Evolutionary conservation across 169 alveolate species (phyloP).

Genomic region (Fabrea salina): DNA sequence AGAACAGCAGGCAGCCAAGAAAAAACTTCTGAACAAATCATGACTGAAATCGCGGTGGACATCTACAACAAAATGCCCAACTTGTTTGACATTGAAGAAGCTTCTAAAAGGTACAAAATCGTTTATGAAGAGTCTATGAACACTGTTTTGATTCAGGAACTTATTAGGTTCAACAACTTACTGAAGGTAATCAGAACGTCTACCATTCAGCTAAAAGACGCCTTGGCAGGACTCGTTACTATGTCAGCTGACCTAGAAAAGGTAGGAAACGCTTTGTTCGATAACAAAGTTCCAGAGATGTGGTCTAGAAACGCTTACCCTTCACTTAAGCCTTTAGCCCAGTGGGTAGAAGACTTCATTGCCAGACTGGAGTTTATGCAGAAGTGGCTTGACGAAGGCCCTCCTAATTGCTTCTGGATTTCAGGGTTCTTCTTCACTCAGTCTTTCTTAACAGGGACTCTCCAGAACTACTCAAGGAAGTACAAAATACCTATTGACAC

Average conservation of each 20-base stretch:
- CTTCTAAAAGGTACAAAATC: constrained; percentile 79
- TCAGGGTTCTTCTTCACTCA: constrained; percentile 90
- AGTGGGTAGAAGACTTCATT: constrained; percentile 82
- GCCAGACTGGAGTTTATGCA: constrained; percentile 82
- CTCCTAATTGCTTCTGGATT: constrained; percentile 87
- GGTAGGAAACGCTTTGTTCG: constrained; percentile 68
- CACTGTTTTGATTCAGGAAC: constrained; percentile 88
- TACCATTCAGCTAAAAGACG: constrained; percentile 70
- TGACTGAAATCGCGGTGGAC: constrained; percentile 68
- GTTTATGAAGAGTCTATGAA: constrained; percentile 87
- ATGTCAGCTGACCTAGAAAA: constrained; percentile 87
- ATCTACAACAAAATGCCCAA: constrained; percentile 76
- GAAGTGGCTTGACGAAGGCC: constrained; percentile 88
- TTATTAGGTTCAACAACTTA: constrained; percentile 85
- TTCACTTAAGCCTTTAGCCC: constrained; percentile 84
- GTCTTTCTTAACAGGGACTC: constrained; percentile 89
- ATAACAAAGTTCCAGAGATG: constrained; percentile 83
- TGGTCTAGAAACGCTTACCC: constrained; percentile 88
- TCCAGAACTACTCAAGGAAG: constrained; percentile 87
- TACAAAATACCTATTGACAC: constrained; percentile 88
- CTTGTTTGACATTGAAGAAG: constrained; percentile 80
- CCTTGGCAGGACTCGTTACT: constrained; percentile 85
- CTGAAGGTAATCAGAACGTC: constrained; percentile 63
- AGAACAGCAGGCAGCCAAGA: constrained; percentile 45
- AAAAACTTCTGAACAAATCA: constrained; percentile 60